phyloP scores from a whole-genome alignment of 2,329 filamentous ascomycete genomes.

The Colletotrichum magnum region DNA sequence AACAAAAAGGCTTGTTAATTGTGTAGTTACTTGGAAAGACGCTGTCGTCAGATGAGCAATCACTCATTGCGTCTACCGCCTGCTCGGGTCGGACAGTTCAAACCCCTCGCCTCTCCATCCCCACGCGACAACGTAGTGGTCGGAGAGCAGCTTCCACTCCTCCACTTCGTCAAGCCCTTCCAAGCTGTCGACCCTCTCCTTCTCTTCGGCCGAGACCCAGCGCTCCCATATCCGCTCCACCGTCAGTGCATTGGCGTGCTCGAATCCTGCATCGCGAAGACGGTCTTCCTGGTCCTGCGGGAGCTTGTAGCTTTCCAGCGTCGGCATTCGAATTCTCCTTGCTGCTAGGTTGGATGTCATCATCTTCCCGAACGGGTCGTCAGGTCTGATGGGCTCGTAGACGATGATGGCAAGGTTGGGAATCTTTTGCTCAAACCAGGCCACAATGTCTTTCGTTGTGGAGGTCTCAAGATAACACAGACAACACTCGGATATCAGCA shows the following conservation, averaged over 20 bases:
- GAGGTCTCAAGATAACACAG: constrained; percentile 85
- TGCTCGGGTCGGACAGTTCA: constrained; percentile 26
- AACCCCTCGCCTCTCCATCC: constrained; percentile 76
- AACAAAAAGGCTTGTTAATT: background rate
- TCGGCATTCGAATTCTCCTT: constrained; percentile 87
- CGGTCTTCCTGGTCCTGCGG: constrained; percentile 78
- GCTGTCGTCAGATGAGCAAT: background rate
- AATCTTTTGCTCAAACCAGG: constrained; percentile 72
- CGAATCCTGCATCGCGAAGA: constrained; percentile 77
- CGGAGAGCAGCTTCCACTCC: constrained; percentile 89
- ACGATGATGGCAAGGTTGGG: constrained; percentile 72
- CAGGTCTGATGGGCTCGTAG: constrained; percentile 90
- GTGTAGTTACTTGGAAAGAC: background rate
- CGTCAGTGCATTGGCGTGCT: constrained; percentile 56
- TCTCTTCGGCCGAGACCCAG: constrained; percentile 81
- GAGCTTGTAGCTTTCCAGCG: constrained; percentile 79
- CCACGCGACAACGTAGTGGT: constrained; percentile 93
- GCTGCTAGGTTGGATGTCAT: constrained; percentile 93
- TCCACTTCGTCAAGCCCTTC: constrained; percentile 97
- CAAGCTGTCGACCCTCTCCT: constrained; percentile 81
- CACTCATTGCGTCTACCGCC: background rate
- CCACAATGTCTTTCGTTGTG: constrained; percentile 74
- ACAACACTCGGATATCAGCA: constrained; percentile 95
- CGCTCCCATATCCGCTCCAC: constrained; percentile 77
- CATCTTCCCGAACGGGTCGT: constrained; percentile 89